phyloP scores from a whole-genome alignment of 345 rosid species.

The Heritiera fomes region DNA sequence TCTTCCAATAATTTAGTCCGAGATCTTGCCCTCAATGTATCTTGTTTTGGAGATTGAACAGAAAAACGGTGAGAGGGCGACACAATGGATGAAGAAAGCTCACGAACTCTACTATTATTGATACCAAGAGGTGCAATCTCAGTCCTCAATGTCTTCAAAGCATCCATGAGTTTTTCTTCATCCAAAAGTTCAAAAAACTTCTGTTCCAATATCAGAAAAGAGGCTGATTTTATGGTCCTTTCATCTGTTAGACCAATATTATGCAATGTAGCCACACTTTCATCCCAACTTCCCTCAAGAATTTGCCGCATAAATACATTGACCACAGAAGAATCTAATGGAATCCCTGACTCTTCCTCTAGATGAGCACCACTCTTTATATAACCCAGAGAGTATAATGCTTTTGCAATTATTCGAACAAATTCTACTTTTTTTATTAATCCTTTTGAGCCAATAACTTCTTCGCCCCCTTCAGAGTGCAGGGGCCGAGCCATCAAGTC shows the following conservation, averaged over 20 bases:
- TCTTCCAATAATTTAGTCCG: constrained; percentile 53
- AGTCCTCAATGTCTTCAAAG: constrained; percentile 59
- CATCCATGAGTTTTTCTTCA: constrained; percentile 46
- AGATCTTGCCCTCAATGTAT: constrained; percentile 36
- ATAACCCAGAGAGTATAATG: constrained; percentile 64
- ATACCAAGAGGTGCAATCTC: constrained; percentile 57
- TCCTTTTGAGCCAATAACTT: constrained; percentile 58
- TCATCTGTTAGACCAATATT: constrained; percentile 49
- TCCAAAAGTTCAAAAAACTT: constrained; percentile 57
- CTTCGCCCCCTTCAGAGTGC: constrained; percentile 53
- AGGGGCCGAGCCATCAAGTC: constrained; percentile 70
- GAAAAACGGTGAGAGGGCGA: constrained; percentile 34
- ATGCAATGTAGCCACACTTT: constrained; percentile 44
- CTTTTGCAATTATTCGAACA: constrained; percentile 55
- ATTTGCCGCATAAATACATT: constrained; percentile 48
- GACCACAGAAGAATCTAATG: constrained; percentile 47
- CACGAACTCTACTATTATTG: constrained; percentile 40
- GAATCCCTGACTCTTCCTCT: constrained; percentile 71
- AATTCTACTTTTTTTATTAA: constrained; percentile 59
- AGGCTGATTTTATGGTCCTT: constrained; percentile 44
- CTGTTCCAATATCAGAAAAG: constrained; percentile 64
- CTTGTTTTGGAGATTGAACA: constrained; percentile 30
- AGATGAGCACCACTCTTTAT: constrained; percentile 55
- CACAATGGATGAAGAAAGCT: constrained; percentile 48
- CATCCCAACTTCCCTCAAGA: constrained; percentile 57